A percentile compares a stretch with the other conserved stretches of the same genome.
phyloP scores from a whole-genome alignment of 768 basidiomycete genomes.

The Favolaschia claudopus region DNA sequence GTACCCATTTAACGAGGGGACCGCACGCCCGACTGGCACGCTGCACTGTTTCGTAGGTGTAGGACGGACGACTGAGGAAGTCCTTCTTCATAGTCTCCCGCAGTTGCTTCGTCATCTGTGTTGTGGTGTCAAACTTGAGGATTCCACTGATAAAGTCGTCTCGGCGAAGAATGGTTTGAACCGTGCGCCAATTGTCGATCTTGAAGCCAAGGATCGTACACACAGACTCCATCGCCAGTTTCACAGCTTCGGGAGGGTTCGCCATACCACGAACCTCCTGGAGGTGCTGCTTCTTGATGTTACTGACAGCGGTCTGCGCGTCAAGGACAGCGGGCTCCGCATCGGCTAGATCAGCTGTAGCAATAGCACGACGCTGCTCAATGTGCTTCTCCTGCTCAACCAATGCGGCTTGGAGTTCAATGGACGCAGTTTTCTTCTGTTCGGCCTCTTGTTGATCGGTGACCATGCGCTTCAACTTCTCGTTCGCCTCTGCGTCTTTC shows the following conservation, averaged over 20 bases:
- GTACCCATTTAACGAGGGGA: slow-evolving; percentile 96
- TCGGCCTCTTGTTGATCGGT: slow-evolving; percentile 98
- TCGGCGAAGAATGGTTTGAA: slow-evolving; percentile 93
- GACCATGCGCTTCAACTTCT: slow-evolving; percentile 97
- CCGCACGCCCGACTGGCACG: slow-evolving; percentile 97
- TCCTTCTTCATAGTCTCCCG: slow-evolving; percentile 94
- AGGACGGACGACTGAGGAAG: slow-evolving; percentile 88
- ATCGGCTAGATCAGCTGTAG: slow-evolving; percentile 94
- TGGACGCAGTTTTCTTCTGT: slow-evolving; percentile 96
- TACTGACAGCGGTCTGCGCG: slow-evolving; percentile 95
- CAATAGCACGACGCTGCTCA: slow-evolving; percentile 84
- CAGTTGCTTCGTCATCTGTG: slow-evolving; percentile 87
- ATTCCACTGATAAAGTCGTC: slow-evolving; percentile 97
- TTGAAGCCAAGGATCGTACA: slow-evolving; percentile 96
- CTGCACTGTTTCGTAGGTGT: slow-evolving; percentile 95
- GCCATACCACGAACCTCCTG: slow-evolving; percentile 98
- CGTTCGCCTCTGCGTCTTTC: slow-evolving; percentile 95
- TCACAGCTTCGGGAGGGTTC: slow-evolving; percentile 97
- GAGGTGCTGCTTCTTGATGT: slow-evolving; percentile 93
- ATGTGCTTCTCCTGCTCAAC: slow-evolving; percentile 92
- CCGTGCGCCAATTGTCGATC: slow-evolving; percentile 95
- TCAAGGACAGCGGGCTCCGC: slow-evolving; percentile 97
- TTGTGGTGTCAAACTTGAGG: slow-evolving; percentile 92
- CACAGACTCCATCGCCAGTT: slow-evolving; percentile 98
- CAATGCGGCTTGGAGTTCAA: slow-evolving; percentile 93